A percentile compares a stretch with the other conserved stretches of the same genome.
Evolutionary conservation across 345 rosid species (phyloP).

Genomic region (Euphorbia lathyris): DNA sequence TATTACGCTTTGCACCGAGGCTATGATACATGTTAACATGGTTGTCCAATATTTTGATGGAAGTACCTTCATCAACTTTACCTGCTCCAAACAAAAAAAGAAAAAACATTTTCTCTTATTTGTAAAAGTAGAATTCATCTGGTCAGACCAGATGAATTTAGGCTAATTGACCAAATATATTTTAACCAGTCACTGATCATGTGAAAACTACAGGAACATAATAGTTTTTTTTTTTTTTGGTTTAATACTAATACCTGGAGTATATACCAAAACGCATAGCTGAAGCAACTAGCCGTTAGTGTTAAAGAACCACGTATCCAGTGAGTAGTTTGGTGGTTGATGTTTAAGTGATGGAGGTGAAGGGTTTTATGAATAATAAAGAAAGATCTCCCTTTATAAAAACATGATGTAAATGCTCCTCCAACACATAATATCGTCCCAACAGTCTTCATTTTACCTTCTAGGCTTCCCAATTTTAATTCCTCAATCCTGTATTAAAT

Average conservation of each 20-base stretch:
- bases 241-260: no score
- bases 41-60: slow-evolving; percentile 44
- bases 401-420: slow-evolving; percentile 31
- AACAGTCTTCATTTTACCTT: slow-evolving; percentile 34
- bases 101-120: no score
- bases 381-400: slow-evolving; percentile 39
- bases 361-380: background rate
- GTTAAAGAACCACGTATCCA: slow-evolving; percentile 37
- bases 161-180: no score
- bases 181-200: no score
- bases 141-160: no score
- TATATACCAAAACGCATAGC: slow-evolving; percentile 39
- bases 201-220: no score
- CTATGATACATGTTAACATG: slow-evolving; percentile 41
- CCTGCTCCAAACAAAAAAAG: no score
- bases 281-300: slow-evolving; percentile 33
- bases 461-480: slow-evolving; percentile 22
- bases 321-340: background rate
- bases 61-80: slow-evolving; percentile 30
- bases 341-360: background rate
- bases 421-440: slow-evolving; percentile 44
- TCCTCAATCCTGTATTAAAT: slow-evolving; percentile 31
- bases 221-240: no score
- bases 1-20: slow-evolving; percentile 28
- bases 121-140: no score